These are phyloP conservation scores for Russula sp. DNA, from an alignment of 768 basidiomycete species.

Conservation along the genomic window DNA sequence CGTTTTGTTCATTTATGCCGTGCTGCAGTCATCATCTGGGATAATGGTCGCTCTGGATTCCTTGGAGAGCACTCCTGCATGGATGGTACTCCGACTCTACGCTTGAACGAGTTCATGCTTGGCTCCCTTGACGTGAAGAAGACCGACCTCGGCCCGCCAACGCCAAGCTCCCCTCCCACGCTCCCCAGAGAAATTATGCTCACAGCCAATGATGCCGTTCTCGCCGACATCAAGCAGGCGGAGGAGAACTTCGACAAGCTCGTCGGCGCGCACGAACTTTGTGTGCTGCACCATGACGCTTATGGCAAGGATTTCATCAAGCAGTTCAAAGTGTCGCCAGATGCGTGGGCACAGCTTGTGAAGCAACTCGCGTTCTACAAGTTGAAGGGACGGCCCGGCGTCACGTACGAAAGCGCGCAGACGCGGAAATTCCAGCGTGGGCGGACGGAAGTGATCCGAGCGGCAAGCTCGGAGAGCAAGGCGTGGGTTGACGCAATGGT, in stretches of 20 bases:
- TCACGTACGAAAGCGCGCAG: constrained; percentile 91
- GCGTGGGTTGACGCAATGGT: constrained; percentile 91
- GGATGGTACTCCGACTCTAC: constrained; percentile 94
- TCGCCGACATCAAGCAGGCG: constrained; percentile 49
- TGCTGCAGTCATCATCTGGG: constrained; percentile 79
- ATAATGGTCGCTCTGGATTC: constrained; percentile 93
- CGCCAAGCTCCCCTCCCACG: constrained; percentile 20
- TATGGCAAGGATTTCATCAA: constrained; percentile 90
- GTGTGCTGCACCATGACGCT: constrained; percentile 31
- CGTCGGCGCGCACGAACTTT: constrained; percentile 70
- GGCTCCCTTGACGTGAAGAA: constrained; percentile 68
- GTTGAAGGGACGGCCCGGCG: constrained; percentile 65
- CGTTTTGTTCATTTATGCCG: constrained; percentile 1
- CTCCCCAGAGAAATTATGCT: constrained; percentile 66
- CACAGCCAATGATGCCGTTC: constrained; percentile 50
- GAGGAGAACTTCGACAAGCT: constrained; percentile 68
- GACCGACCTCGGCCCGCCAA: constrained; percentile 60
- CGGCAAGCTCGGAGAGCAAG: constrained; percentile 74
- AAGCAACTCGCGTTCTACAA: constrained; percentile 96
- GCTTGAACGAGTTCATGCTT: constrained; percentile 91
- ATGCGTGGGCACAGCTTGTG: constrained; percentile 92
- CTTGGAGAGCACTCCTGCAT: constrained; percentile 81
- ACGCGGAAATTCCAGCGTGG: constrained; percentile 89
- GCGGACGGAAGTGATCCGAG: constrained; percentile 91
- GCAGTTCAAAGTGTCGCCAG: constrained; percentile 75